Evolutionary conservation across 176 grass and related monocot species (phyloP).

Genomic region (Hyparrhenia diplandra): DNA sequence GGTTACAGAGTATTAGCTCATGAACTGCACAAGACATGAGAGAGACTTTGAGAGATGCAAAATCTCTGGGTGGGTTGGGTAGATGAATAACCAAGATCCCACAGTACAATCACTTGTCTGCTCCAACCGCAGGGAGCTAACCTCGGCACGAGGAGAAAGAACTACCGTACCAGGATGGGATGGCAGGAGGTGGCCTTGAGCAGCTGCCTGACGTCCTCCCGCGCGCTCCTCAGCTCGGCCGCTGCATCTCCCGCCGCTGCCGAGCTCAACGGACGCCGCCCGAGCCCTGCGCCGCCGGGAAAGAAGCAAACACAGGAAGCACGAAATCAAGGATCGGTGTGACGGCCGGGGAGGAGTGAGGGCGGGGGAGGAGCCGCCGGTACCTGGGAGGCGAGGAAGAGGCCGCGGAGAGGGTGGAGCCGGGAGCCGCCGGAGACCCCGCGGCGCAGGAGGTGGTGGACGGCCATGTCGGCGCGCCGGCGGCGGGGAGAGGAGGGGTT

Average conservation of each 20-base stretch:
- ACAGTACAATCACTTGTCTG: not conserved
- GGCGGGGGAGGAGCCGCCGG: not conserved
- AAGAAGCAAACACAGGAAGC: not conserved
- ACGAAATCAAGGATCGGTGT: not conserved
- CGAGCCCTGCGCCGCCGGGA: slow-evolving; percentile 22
- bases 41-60: not conserved
- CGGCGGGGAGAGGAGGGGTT: not conserved
- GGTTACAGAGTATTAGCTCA: not conserved
- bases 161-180: slow-evolving; percentile 64
- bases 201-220: slow-evolving; percentile 66
- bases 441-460: slow-evolving; percentile 28
- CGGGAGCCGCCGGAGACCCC: slow-evolving; percentile 4
- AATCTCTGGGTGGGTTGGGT: not conserved
- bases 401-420: slow-evolving; percentile 14
- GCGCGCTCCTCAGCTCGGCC: slow-evolving; percentile 45
- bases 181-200: slow-evolving; percentile 68
- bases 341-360: not conserved
- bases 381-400: slow-evolving; percentile 32
- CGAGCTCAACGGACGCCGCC: slow-evolving; percentile 21
- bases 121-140: not conserved
- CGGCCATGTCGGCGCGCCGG: slow-evolving; percentile 40
- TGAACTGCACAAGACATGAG: not conserved
- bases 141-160: not conserved
- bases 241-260: slow-evolving; percentile 7
- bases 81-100: not conserved